Conservation (phyloP, 2,329 filamentous ascomycete genomes). For the Cercospora berteroae region DNA sequence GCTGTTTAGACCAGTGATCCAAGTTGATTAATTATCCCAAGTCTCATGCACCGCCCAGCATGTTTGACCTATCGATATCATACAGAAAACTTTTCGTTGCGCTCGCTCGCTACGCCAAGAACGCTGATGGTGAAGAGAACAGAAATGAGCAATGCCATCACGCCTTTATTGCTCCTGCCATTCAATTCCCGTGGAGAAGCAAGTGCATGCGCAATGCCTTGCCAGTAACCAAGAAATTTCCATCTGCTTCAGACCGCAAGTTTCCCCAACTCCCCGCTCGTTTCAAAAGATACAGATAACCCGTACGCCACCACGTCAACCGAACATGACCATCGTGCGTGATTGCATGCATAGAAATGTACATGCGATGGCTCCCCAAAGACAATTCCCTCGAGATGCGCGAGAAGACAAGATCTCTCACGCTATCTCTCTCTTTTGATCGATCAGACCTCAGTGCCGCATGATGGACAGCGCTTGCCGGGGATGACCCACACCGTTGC, state of each 20-base stretch:
- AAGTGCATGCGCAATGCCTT: neutral
- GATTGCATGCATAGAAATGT: neutral
- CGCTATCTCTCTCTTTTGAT: neutral
- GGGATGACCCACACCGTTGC: slow-evolving; percentile 38
- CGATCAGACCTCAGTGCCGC: slow-evolving; percentile 33
- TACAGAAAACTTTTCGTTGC: neutral
- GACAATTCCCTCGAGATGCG: neutral
- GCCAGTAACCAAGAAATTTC: neutral
- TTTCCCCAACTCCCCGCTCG: neutral
- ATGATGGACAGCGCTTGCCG: slow-evolving; percentile 38
- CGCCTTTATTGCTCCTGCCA: neutral
- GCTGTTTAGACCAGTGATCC: neutral
- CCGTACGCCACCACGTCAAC: neutral
- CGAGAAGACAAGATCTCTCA: neutral
- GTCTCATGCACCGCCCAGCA: neutral
- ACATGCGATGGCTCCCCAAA: neutral
- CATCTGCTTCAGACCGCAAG: neutral
- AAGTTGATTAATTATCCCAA: neutral
- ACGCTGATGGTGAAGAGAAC: neutral
- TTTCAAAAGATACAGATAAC: neutral
- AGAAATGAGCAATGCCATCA: neutral
- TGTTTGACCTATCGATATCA: neutral
- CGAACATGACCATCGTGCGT: neutral
- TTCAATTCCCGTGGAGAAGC: neutral
- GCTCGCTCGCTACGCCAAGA: neutral